Percentiles rank a stretch among this genome's conserved stretches.
These are phyloP conservation scores for Physcia stellaris DNA, from an alignment of 495 filamentous ascomycete species.

Conservation along the genomic window DNA sequence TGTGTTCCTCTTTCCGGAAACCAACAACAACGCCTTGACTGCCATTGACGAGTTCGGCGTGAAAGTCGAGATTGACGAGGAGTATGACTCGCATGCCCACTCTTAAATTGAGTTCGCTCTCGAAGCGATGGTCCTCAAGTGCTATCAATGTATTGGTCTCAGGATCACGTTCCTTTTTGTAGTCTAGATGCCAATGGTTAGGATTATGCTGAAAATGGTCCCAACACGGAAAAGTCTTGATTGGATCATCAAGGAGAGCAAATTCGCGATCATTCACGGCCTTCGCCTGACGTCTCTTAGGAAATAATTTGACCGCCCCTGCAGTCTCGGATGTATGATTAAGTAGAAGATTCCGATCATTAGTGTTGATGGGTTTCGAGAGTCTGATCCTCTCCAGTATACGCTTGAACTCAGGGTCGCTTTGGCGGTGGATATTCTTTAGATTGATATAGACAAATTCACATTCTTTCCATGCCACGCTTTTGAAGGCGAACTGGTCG, in stretches of 20 bases:
- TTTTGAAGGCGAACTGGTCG: slow-evolving; percentile 16
- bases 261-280: slow-evolving; percentile 26
- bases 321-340: slow-evolving; percentile 26
- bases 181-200: slow-evolving; percentile 10
- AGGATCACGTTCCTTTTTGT: slow-evolving; percentile 15
- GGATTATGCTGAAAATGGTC: slow-evolving; percentile 18
- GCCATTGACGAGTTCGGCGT: slow-evolving; percentile 32
- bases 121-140: slow-evolving; percentile 5
- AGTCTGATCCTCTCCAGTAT: slow-evolving; percentile 38
- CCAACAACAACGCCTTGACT: slow-evolving; percentile 32
- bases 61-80: slow-evolving; percentile 26
- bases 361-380: slow-evolving; percentile 21
- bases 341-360: slow-evolving; percentile 31
- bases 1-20: slow-evolving; percentile 21
- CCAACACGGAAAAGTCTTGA: slow-evolving; percentile 8
- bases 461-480: slow-evolving; percentile 20
- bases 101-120: slow-evolving; percentile 21
- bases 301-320: slow-evolving; percentile 33
- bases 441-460: slow-evolving; percentile 26
- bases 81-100: slow-evolving; percentile 31
- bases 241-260: slow-evolving; percentile 15
- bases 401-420: slow-evolving; percentile 30
- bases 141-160: slow-evolving; percentile 9
- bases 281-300: slow-evolving; percentile 26
- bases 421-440: slow-evolving; percentile 38